Evolutionary conservation across 345 rosid genomes (phyloP), one percentile per base, ranked within the genome.

Genomic region (Dimocarpus longan): DNA sequence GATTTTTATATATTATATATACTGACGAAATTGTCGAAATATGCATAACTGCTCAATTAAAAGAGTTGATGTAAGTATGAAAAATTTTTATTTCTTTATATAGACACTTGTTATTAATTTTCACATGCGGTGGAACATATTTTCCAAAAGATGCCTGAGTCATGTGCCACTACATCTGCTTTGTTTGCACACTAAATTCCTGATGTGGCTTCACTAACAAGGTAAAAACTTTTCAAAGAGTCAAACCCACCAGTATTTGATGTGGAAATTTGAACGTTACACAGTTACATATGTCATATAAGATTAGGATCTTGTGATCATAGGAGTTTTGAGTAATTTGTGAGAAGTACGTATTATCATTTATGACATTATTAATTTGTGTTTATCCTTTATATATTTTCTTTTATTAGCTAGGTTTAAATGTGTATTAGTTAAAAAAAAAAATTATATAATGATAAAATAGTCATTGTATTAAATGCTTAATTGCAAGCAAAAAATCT

Each of bases 81-180:
- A 5, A 56, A 40, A 13, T 66, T 62, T 44, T 63, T 75, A 44
- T 44, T 64, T 37, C 9, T 12, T 3, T 3, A 19, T 65, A 60
- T 75, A 74, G 43, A 24, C 16, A 65, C 54, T 44, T 28, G 22
- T 5, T 22, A 8, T 13, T 13, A 39, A 43, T 48, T 5, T 75
- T 19, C 71, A 50, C 71, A 65, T 66, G 70, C 19, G 15, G 7
- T 37, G 40, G 72, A 76, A 66, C 71, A 52, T 19, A 50, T 0
- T 66, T 66, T 37, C 52, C 22, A n/a, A 66, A 37, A 28, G 59
- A 48, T 75, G 48, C 19, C 32, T 19, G 24, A 76, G 72, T 76
- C 79, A 76, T 21, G 28, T n/a, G 66, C 39, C 71, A 66, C 72
- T 52, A 52, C 8, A 39, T 54, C 40, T 32, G 72, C 54, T 39